A percentile compares a stretch with the other conserved stretches of the same genome.
phyloP scores from a whole-genome alignment of 139 green algal genomes.

The Micractinium conductrix region DNA sequence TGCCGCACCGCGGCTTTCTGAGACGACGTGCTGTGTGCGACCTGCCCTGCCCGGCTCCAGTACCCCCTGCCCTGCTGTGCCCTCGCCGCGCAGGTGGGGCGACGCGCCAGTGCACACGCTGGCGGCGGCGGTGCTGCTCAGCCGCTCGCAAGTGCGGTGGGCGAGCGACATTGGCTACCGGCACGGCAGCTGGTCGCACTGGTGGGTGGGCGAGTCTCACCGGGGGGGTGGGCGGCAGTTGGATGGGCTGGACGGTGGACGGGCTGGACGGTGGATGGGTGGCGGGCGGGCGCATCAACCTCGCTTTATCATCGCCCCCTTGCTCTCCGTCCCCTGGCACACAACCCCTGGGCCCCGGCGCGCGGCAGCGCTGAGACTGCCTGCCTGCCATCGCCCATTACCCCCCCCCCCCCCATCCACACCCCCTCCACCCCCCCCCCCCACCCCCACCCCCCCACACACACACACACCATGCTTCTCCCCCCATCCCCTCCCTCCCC shows the following conservation, averaged over 20 bases:
- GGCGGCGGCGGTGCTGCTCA: constrained; percentile 39
- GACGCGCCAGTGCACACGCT: constrained; percentile 54
- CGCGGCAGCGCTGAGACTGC: not conserved
- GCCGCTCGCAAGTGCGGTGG: not conserved
- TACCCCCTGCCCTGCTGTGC: not conserved
- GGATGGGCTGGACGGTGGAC: not conserved
- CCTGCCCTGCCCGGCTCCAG: not conserved
- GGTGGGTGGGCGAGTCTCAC: not conserved
- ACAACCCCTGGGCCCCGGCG: not conserved
- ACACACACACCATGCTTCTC: not conserved
- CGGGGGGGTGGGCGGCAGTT: not conserved
- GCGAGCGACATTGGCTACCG: constrained; percentile 15
- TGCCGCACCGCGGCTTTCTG: no score
- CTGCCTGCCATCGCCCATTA: no score
- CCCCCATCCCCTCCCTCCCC: not conserved
- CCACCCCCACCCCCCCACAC: not conserved
- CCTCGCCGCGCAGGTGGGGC: constrained; percentile 35
- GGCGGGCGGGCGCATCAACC: not conserved
- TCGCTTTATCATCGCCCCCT: no score
- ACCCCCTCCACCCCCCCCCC: not conserved
- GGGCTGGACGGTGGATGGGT: not conserved
- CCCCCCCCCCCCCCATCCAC: not conserved
- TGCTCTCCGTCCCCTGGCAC: not conserved
- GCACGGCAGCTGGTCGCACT: constrained; percentile 20
- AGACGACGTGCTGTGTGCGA: no score